Percentiles rank a stretch among this genome's conserved stretches.
These are phyloP conservation scores for Avena sativa DNA, from an alignment of 176 grass and related monocot species.

Conservation along the genomic window DNA sequence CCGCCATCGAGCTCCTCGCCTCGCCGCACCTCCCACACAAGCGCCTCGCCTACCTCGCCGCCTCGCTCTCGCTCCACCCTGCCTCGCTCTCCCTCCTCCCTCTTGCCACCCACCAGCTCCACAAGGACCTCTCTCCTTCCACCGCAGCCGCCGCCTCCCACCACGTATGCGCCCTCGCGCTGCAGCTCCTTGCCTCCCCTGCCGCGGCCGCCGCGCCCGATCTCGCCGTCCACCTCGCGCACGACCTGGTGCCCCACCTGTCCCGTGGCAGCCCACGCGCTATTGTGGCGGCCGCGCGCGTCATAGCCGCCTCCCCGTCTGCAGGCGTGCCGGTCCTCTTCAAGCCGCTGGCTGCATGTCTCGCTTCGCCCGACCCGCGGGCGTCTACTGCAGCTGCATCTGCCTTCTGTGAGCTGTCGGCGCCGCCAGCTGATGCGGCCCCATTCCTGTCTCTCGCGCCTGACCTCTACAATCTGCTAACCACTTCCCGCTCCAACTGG, in stretches of 20 bases:
- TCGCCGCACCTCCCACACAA: slow-evolving; percentile 63
- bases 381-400: slow-evolving; percentile 64
- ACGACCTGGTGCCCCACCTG: slow-evolving; percentile 72
- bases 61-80: slow-evolving; percentile 80
- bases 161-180: slow-evolving; percentile 61
- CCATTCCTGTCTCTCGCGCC: slow-evolving; percentile 90
- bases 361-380: slow-evolving; percentile 68
- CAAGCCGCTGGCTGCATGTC: slow-evolving; percentile 90
- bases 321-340: slow-evolving; percentile 67
- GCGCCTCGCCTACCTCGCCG: slow-evolving; percentile 84
- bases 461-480: slow-evolving; percentile 73
- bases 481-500: slow-evolving; percentile 83
- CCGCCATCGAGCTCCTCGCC: slow-evolving; percentile 86
- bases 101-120: slow-evolving; percentile 82
- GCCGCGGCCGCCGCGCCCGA: slow-evolving; percentile 59
- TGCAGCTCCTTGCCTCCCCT: slow-evolving; percentile 70
- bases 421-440: slow-evolving; percentile 58
- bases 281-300: slow-evolving; percentile 59
- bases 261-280: slow-evolving; percentile 60
- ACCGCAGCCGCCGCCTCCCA: slow-evolving; percentile 45
- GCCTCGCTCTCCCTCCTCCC: slow-evolving; percentile 78
- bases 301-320: slow-evolving; percentile 63
- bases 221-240: slow-evolving; percentile 67
- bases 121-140: slow-evolving; percentile 81
- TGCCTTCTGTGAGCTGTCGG: slow-evolving; percentile 89